These are phyloP conservation scores for Fusarium sulawesiense DNA, from an alignment of 2,329 filamentous ascomycete species.

Conservation along the genomic window DNA sequence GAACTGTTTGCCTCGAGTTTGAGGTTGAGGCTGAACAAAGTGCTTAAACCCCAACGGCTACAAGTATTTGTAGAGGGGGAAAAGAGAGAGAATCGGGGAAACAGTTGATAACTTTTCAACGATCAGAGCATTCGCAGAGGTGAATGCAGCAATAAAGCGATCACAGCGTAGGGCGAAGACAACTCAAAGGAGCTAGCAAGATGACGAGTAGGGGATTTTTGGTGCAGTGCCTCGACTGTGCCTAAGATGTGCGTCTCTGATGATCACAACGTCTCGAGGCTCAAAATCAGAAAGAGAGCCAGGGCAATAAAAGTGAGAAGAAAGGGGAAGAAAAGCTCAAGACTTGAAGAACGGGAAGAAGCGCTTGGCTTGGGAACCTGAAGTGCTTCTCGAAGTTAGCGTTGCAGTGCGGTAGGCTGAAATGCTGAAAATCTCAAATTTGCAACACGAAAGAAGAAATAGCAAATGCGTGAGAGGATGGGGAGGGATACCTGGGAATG, in stretches of 20 bases:
- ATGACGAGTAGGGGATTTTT: neutral
- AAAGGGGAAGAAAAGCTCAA: neutral
- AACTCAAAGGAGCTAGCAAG: neutral
- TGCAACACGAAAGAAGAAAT: neutral
- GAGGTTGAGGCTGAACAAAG: neutral
- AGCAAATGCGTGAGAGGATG: neutral
- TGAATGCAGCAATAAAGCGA: neutral
- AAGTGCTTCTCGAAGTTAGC: neutral
- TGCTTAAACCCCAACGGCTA: neutral
- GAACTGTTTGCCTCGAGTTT: neutral
- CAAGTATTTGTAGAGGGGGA: neutral
- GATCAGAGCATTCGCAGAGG: neutral
- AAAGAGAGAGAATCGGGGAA: neutral
- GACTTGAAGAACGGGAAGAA: neutral
- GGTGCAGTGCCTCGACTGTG: neutral
- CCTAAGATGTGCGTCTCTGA: neutral
- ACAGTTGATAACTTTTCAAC: neutral
- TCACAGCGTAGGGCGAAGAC: neutral
- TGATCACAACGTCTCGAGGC: neutral
- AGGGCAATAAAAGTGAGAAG: neutral
- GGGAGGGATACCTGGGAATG: neutral
- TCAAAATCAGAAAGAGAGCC: neutral
- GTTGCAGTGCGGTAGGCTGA: neutral
- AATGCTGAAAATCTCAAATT: neutral
- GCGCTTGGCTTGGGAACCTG: neutral